phyloP scores from a whole-genome alignment of 805 yeast species.

The Pachysolen tannophilus region DNA sequence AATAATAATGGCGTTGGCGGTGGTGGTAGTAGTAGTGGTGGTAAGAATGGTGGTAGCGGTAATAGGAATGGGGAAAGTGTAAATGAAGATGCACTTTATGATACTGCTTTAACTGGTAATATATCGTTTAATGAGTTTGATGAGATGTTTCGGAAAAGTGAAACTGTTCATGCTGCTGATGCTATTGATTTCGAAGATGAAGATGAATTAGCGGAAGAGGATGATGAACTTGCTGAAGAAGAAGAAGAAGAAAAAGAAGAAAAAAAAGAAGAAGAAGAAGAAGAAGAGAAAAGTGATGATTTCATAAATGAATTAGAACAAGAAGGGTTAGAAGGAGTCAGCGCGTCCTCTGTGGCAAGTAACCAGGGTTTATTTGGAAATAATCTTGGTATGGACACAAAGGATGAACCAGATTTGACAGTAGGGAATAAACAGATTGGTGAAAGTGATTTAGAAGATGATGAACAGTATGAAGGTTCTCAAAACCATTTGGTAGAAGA shows the following conservation, averaged over 20 bases:
- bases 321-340: constrained; percentile 28
- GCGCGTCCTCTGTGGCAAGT: constrained; percentile 20
- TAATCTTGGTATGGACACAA: constrained; percentile 21
- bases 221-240: constrained; percentile 52
- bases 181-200: constrained; percentile 93
- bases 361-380: constrained; percentile 25
- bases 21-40: too few species aligned
- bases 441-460: constrained; percentile 14
- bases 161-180: constrained; percentile 75
- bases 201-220: constrained; percentile 90
- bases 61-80: background rate
- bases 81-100: constrained; percentile 23
- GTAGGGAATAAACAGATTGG: constrained; percentile 19
- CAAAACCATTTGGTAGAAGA: constrained; percentile 8
- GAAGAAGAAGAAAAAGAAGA: constrained; percentile 7
- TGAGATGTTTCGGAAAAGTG: constrained; percentile 31
- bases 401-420: constrained; percentile 22
- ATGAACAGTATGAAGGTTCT: constrained; percentile 5
- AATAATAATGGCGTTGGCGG: too few species aligned
- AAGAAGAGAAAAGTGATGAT: constrained; percentile 29
- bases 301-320: constrained; percentile 27
- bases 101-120: constrained; percentile 24
- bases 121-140: constrained; percentile 20
- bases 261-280: constrained; percentile 12
- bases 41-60: too few species aligned